phyloP scores from a whole-genome alignment of 2,329 filamentous ascomycete genomes.

The Chaetomium sp. region DNA sequence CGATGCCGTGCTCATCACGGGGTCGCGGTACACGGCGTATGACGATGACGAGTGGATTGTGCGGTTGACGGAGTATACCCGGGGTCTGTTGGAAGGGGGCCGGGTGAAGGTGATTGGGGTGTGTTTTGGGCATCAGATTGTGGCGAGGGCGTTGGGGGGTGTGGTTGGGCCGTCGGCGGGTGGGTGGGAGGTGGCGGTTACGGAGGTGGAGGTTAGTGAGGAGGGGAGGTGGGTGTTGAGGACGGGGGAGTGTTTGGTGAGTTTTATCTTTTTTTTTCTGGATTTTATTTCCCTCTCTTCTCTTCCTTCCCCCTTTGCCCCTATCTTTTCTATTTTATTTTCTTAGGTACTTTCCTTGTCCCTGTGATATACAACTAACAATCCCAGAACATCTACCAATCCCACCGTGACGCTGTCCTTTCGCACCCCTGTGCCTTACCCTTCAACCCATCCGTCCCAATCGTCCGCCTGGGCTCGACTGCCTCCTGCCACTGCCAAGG shows the following conservation, averaged over 20 bases:
- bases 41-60: neutral
- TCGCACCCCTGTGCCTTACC: neutral
- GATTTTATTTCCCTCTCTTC: no score
- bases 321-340: no score
- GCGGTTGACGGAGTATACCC: neutral
- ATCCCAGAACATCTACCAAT: neutral
- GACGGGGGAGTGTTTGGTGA: neutral
- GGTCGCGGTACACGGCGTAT: neutral
- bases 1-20: constrained; percentile 1
- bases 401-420: neutral
- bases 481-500: neutral
- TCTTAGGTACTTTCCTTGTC: no score
- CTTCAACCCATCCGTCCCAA: no score
- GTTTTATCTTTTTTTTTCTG: neutral
- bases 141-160: neutral
- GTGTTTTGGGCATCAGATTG: neutral
- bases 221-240: neutral
- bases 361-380: no score
- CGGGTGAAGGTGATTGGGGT: neutral
- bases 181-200: neutral
- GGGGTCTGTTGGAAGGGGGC: neutral
- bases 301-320: no score
- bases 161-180: neutral
- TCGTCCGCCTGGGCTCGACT: neutral
- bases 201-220: neutral